These are phyloP conservation scores for Solanum paucissectum DNA, from an alignment of 257 asterid species.

Conservation along the genomic window DNA sequence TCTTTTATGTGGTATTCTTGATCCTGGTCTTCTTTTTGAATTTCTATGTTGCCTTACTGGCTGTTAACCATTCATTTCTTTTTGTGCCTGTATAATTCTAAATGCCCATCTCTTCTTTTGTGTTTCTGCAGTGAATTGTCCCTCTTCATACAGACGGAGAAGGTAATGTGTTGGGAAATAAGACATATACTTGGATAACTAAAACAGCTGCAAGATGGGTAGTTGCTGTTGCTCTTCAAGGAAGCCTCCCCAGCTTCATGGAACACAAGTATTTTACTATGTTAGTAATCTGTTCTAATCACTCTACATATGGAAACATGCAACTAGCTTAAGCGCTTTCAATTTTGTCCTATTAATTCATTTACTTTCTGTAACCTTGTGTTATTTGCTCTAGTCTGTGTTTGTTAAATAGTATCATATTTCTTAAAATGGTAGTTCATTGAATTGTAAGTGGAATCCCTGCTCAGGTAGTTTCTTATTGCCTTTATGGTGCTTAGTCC, in stretches of 20 bases:
- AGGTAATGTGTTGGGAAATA: not conserved
- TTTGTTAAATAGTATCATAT: not conserved
- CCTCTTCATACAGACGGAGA: not conserved
- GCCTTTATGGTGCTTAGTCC: not conserved
- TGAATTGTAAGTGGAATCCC: not conserved
- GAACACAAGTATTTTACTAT: constrained; percentile 61
- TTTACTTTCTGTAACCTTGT: not conserved
- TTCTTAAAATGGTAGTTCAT: not conserved
- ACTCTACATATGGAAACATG: not conserved
- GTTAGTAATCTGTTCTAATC: constrained; percentile 31
- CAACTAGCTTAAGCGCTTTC: not conserved
- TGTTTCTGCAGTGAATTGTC: not conserved
- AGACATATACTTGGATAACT: not conserved
- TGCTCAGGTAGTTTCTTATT: not conserved
- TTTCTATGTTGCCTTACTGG: not conserved
- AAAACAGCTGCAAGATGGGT: constrained; percentile 36
- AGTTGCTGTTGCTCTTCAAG: constrained; percentile 78
- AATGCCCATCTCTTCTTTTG: not conserved
- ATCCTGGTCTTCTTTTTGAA: not conserved
- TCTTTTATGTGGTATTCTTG: not conserved
- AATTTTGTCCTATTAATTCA: not conserved
- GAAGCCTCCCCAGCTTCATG: constrained; percentile 55
- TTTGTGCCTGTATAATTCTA: not conserved
- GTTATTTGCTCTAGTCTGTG: not conserved
- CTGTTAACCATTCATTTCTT: not conserved